phyloP scores from a whole-genome alignment of 139 green algal genomes.

The Astrephomene gubernaculifera region DNA sequence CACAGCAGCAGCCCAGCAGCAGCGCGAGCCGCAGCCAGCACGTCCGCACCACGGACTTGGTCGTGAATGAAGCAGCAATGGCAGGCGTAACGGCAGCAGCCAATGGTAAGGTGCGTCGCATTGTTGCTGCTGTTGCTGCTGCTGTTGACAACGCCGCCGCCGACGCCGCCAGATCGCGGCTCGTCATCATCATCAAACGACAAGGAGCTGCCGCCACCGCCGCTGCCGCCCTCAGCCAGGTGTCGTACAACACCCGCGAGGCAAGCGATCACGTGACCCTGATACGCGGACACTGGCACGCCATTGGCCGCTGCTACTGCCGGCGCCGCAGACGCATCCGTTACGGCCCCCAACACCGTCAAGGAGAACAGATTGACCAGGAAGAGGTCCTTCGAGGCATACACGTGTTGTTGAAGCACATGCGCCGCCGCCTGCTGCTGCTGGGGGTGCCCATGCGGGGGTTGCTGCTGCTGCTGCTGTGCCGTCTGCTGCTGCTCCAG shows the following conservation, averaged over 20 bases:
- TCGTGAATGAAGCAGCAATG: conserved; percentile 58
- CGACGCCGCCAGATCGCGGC: neutral
- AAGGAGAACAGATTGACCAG: conserved; percentile 35
- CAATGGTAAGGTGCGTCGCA: conserved; percentile 26
- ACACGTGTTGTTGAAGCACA: neutral
- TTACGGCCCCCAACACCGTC: conserved; percentile 1
- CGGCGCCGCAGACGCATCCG: neutral
- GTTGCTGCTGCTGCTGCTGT: neutral
- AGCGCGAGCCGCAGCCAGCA: conserved; percentile 16
- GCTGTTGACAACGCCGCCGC: too few species aligned
- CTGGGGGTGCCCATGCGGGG: neutral
- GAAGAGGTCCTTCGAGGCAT: conserved; percentile 45
- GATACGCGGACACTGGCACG: neutral
- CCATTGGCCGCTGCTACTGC: neutral
- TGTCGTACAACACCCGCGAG: conserved; percentile 39
- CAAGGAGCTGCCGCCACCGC: conserved; percentile 5
- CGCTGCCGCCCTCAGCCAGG: conserved; percentile 41
- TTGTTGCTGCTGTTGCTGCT: too few species aligned
- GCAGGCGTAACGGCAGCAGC: conserved; percentile 56
- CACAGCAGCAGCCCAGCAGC: conserved; percentile 9
- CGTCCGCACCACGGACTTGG: conserved; percentile 20
- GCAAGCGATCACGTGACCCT: conserved; percentile 5
- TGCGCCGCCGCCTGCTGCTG: neutral
- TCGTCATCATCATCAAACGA: conserved; percentile 15
- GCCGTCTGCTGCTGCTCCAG: conserved; percentile 28